phyloP scores from a whole-genome alignment of 2,329 filamentous ascomycete species.

The Dothiorella sarmentorum region DNA sequence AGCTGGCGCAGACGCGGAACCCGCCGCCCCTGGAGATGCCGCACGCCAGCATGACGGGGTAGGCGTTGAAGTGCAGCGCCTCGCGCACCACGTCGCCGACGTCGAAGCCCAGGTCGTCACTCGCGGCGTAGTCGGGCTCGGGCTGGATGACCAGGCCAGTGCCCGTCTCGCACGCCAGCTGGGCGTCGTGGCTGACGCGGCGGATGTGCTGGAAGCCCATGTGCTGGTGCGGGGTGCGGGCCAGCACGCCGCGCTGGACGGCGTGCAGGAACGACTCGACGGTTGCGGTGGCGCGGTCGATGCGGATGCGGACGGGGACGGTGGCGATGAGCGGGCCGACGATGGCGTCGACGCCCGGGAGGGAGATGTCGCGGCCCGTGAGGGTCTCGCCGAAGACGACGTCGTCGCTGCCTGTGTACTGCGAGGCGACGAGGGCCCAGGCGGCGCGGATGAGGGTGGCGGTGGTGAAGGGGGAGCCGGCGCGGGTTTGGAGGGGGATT shows the following conservation, averaged over 20 bases:
- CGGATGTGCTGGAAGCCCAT: constrained; percentile 60
- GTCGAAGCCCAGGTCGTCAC: constrained; percentile 52
- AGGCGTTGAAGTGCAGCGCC: constrained; percentile 55
- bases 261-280: constrained; percentile 53
- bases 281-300: constrained; percentile 23
- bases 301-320: constrained; percentile 52
- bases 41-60: constrained; percentile 62
- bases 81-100: constrained; percentile 58
- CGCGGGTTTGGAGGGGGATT: background rate
- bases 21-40: constrained; percentile 54
- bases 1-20: constrained; percentile 61
- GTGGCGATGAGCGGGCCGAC: constrained; percentile 61
- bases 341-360: constrained; percentile 50
- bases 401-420: constrained; percentile 49
- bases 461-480: constrained; percentile 41
- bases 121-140: constrained; percentile 45
- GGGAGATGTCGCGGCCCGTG: constrained; percentile 50
- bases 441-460: constrained; percentile 53
- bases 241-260: constrained; percentile 55
- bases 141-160: constrained; percentile 39
- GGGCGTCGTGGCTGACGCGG: constrained; percentile 43
- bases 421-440: constrained; percentile 43
- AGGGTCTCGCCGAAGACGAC: constrained; percentile 60
- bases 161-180: constrained; percentile 49
- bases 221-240: constrained; percentile 63